Base-by-base conservation (phyloP, 352 stramenopile species). In the Phytophthora uliginosa region DNA sequence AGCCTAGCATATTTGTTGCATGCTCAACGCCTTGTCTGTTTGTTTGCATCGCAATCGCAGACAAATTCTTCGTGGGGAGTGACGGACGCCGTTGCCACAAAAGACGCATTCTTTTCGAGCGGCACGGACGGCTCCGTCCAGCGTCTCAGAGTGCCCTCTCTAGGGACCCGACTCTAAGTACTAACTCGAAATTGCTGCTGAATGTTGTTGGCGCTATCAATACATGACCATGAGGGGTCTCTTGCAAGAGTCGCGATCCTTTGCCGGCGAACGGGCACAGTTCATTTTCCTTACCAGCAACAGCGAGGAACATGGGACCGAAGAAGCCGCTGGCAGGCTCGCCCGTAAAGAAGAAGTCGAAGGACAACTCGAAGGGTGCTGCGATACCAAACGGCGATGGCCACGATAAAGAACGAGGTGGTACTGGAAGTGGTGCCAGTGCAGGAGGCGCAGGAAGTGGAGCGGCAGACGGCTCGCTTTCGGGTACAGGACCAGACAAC, bases 11-110 rank as follows among this genome's bases (percentile, higher is more conserved):
- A 42, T 42, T 42, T 42, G 10, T 53, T 6, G 9, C 18, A 26
- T 53, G 7, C 34, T 70, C 6, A 65, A 12, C 59, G 31, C 20
- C 48, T 48, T 62, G 17, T 28, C 15, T 72, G 26, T 4, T 20
- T 48, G 40, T 20, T 26, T 28, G 40, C 40, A 22, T 48, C 48
- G 42, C n/a, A 26, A 53, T 52, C 28, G 10, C 48, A 94, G 89
- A 95, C 90, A 13, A 94, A 88, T 42, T 92, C 84, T 10, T 95
- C 86, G 22, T 94, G 89, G 82, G 90, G 90, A 5, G 88, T 97
- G 62, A 95, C 88, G 0, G 88, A 97, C 69, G 87, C 90, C 0
- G 73, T 95, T 18, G 90, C 89, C 2, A 95, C 86, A 2, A 82
- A 92, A 54, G 81, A 92, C 8, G 90, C 88, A 42, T 97, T 95